Evolutionary conservation across 2,329 filamentous ascomycete species (phyloP).

Genomic region (Domatiomyces globalis): DNA sequence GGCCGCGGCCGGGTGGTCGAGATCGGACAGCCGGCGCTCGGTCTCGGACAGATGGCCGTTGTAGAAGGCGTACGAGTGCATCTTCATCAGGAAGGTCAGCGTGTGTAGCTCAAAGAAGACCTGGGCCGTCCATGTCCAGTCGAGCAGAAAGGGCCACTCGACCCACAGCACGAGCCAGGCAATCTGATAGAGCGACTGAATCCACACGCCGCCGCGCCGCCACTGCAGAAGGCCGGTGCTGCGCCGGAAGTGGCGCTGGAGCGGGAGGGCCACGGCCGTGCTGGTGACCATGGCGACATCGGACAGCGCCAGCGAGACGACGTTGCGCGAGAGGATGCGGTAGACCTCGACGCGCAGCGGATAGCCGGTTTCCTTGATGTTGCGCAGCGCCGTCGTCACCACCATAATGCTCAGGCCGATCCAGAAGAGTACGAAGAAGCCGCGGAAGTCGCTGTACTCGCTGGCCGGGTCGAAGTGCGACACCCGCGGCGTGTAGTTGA

Average conservation of each 20-base stretch:
- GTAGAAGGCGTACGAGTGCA: constrained; percentile 97
- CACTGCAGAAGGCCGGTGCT: constrained; percentile 50
- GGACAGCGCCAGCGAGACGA: constrained; percentile 70
- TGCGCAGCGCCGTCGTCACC: constrained; percentile 81
- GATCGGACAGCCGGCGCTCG: constrained; percentile 59
- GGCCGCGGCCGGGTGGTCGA: constrained; percentile 65
- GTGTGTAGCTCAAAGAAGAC: constrained; percentile 89
- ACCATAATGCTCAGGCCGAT: constrained; percentile 94
- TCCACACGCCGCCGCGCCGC: constrained; percentile 58
- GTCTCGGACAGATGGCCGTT: constrained; percentile 89
- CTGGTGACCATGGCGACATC: constrained; percentile 74
- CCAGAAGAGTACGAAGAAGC: constrained; percentile 98
- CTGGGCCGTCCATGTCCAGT: constrained; percentile 95
- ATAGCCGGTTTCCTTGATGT: constrained; percentile 84
- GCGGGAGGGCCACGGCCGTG: constrained; percentile 55
- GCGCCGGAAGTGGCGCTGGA: constrained; percentile 55
- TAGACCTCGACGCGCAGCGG: constrained; percentile 77
- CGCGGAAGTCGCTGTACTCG: constrained; percentile 86
- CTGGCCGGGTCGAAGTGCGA: constrained; percentile 91
- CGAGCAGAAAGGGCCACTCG: constrained; percentile 63
- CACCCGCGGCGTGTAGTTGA: constrained; percentile 77
- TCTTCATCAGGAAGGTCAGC: constrained; percentile 91
- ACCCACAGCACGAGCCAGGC: constrained; percentile 75
- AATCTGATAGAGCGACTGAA: constrained; percentile 72
- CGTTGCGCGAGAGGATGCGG: constrained; percentile 73